phyloP scores from a whole-genome alignment of 345 rosid species.

The Eucalyptus camaldulensis region DNA sequence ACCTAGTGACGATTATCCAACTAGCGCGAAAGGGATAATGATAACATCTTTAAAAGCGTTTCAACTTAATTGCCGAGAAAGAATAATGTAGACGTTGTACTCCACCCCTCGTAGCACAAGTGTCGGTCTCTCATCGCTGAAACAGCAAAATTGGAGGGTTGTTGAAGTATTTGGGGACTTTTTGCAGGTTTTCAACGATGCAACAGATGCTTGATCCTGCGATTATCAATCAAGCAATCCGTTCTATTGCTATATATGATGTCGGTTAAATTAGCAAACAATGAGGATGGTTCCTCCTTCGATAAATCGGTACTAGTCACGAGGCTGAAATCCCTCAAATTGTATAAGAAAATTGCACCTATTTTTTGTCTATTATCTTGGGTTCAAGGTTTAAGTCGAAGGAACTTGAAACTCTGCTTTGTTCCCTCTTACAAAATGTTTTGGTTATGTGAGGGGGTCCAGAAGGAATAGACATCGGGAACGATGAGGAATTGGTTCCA shows the following conservation, averaged over 20 bases:
- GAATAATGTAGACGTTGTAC: background rate
- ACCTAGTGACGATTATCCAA: background rate
- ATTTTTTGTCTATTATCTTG: background rate
- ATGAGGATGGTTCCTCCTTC: background rate
- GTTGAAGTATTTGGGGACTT: background rate
- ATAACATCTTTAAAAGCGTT: background rate
- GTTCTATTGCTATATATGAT: background rate
- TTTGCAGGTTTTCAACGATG: background rate
- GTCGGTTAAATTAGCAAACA: background rate
- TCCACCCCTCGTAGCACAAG: background rate
- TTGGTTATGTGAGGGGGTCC: background rate
- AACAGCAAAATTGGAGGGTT: background rate
- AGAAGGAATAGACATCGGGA: background rate
- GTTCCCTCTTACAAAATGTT: background rate
- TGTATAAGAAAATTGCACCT: background rate
- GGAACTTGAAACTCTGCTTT: background rate
- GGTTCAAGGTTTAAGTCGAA: background rate
- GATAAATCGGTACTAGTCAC: background rate
- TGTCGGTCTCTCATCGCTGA: background rate
- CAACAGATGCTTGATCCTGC: background rate
- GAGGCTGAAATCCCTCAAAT: background rate
- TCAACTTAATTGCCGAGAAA: background rate
- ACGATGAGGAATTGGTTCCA: background rate
- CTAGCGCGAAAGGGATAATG: fast-evolving
- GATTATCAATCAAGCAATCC: background rate